Percentiles rank a stretch among this genome's conserved stretches.
These are phyloP conservation scores for Endotrypanum monterogeii DNA, from an alignment of 208 protist genomes.

Conservation along the genomic window DNA sequence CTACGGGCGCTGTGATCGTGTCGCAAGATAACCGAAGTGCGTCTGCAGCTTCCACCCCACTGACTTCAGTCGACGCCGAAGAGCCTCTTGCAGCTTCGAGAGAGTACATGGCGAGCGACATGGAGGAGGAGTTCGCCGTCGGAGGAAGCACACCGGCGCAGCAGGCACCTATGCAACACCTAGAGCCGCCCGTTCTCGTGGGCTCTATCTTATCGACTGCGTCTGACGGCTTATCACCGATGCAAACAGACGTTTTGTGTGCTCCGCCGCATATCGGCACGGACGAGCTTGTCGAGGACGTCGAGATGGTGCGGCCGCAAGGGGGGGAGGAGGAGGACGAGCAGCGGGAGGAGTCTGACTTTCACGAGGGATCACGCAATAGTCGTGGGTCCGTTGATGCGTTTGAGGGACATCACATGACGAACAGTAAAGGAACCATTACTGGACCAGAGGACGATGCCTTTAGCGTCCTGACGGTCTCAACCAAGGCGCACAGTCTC, in stretches of 20 bases:
- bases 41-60: background rate
- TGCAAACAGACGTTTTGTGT: background rate
- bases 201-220: background rate
- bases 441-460: background rate
- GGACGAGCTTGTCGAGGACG: slow-evolving; percentile 20
- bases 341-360: background rate
- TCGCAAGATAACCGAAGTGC: background rate
- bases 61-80: slow-evolving; percentile 2
- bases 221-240: background rate
- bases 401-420: background rate
- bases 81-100: background rate
- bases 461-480: background rate
- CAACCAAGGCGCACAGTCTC: background rate
- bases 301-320: slow-evolving; percentile 17
- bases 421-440: no score
- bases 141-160: background rate
- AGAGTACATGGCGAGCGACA: background rate
- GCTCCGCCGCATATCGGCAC: slow-evolving; percentile 6
- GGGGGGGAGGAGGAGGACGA: slow-evolving; percentile 18
- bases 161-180: background rate
- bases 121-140: background rate
- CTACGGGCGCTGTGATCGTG: background rate
- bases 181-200: background rate
- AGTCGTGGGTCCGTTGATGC: background rate
- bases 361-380: no score